Evolutionary conservation across 306 rosid genomes (phyloP).

Genomic region (Myrica gale): DNA sequence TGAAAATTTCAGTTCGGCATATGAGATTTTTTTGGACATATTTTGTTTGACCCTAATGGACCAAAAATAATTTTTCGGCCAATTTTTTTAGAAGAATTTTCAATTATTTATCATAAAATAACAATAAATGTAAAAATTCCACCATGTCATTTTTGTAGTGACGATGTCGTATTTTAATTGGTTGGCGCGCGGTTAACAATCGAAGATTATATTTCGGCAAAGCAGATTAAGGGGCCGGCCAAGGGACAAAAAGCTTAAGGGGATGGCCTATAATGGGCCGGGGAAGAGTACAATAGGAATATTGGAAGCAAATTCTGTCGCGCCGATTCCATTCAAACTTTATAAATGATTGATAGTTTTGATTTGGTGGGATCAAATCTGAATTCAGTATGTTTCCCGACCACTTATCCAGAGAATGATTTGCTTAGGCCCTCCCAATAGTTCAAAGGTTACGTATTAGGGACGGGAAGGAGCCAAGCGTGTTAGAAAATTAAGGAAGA

Average conservation of each 20-base stretch:
- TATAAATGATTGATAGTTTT: constrained; percentile 7
- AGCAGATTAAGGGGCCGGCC: not conserved
- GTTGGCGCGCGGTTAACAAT: not conserved
- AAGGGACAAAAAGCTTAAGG: not conserved
- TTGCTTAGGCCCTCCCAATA: not conserved
- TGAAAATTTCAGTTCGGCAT: too few relatives aligned
- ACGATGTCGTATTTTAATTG: constrained; percentile 4
- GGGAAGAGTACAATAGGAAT: not conserved
- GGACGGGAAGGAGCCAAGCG: too few relatives aligned
- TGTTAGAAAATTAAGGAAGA: constrained; percentile 24
- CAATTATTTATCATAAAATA: too few relatives aligned
- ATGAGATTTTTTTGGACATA: too few relatives aligned
- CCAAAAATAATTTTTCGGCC: too few relatives aligned
- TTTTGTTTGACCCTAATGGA: too few relatives aligned
- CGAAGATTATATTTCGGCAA: not conserved
- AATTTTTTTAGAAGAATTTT: too few relatives aligned
- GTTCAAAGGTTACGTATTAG: not conserved
- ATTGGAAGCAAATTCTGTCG: constrained; percentile 2
- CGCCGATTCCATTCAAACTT: constrained; percentile 28
- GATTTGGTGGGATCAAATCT: constrained; percentile 16
- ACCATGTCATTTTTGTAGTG: not conserved
- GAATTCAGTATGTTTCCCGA: not conserved
- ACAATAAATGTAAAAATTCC: too few relatives aligned
- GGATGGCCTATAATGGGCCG: too few relatives aligned
- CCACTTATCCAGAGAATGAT: constrained; percentile 11